Conservation (phyloP, 345 rosid species). For the Kandelia obovata region DNA sequence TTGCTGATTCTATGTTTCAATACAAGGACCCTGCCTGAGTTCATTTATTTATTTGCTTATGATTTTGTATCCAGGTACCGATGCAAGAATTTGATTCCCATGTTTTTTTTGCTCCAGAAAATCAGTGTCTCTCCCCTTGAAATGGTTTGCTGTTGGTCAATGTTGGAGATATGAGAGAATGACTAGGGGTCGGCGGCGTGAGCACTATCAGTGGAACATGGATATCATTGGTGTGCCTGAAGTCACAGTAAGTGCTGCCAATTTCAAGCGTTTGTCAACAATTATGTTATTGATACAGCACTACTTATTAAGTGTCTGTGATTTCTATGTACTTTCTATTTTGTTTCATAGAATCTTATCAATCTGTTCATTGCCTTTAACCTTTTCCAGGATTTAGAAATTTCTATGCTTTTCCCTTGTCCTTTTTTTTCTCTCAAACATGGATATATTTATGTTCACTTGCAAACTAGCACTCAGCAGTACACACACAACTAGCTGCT, state of each 20-base stretch:
- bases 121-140: slow-evolving; percentile 82
- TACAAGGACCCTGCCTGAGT: neutral
- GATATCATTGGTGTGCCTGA: slow-evolving; percentile 91
- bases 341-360: neutral
- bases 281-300: neutral
- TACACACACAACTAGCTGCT: neutral
- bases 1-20: slow-evolving; percentile 6
- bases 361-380: neutral
- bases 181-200: slow-evolving; percentile 95
- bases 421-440: neutral
- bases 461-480: too few relatives aligned
- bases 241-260: slow-evolving; percentile 55
- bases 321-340: neutral
- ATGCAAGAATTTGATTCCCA: slow-evolving; percentile 61
- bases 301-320: neutral
- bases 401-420: neutral
- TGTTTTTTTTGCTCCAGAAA: slow-evolving; percentile 75
- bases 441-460: neutral
- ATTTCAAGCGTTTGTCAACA: slow-evolving; percentile 9
- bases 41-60: slow-evolving; percentile 29
- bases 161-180: slow-evolving; percentile 98
- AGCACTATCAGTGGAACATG: slow-evolving; percentile 99
- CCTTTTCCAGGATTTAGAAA: neutral
- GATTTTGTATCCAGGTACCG: slow-evolving; percentile 53
- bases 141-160: slow-evolving; percentile 96